A percentile compares a stretch with the other conserved stretches of the same genome.
Conservation (phyloP, 2,329 filamentous ascomycete species). For the Trichoderma polysporum region DNA sequence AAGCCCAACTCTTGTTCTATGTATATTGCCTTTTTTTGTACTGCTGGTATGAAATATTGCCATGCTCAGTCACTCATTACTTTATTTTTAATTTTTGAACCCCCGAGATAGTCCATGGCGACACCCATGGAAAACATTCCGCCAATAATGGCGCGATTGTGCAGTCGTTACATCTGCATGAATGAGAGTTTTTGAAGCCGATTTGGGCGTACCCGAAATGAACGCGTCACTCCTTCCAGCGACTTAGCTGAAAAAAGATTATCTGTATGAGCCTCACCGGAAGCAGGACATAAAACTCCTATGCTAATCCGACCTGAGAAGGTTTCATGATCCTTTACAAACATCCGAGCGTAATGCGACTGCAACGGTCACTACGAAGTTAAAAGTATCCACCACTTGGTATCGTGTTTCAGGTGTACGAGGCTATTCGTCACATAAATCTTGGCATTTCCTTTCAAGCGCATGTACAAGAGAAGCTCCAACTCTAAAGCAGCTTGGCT, state of each 20-base stretch:
- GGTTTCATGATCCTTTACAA: background rate
- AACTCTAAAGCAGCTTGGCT: background rate
- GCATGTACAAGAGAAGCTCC: background rate
- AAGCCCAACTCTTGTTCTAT: background rate
- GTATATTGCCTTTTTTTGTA: conserved; percentile 17
- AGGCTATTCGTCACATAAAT: background rate
- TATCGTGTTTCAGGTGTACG: background rate
- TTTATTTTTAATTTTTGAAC: background rate
- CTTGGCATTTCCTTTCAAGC: background rate
- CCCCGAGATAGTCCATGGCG: background rate
- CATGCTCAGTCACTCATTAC: background rate
- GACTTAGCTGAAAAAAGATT: background rate
- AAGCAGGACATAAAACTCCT: background rate
- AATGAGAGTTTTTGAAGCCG: conserved; percentile 14
- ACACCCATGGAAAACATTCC: background rate
- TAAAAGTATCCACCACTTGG: background rate
- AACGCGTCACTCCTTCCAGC: background rate
- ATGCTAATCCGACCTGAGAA: background rate
- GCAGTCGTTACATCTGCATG: background rate
- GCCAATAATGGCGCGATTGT: background rate
- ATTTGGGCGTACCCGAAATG: background rate
- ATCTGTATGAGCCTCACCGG: background rate
- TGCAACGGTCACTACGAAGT: background rate
- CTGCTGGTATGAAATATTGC: conserved; percentile 12
- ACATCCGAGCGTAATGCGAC: background rate